Base-by-base conservation (phyloP, 192 early-diverging fungal genomes). In the Coemansia sp. region DNA sequence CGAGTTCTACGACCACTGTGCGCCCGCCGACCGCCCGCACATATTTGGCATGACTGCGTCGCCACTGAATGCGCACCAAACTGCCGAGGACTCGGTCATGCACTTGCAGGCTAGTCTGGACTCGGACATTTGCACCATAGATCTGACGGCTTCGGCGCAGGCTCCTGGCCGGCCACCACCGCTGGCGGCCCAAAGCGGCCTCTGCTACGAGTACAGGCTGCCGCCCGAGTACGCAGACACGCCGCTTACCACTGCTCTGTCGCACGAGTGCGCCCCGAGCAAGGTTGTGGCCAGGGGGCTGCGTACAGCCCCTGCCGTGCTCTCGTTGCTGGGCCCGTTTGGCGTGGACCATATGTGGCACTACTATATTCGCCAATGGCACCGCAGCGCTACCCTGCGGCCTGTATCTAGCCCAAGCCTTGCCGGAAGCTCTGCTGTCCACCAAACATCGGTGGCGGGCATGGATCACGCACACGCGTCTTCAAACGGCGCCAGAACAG, bases 11-110 rank as follows among this genome's bases (percentile, higher is more conserved):
- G 50, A 72, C 31, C 53, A 59, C n/a, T 67, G 65, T 17, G 64
- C 63, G 0, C 52, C 49, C 3, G 45, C 47, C 3, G 43, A 68
- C 9, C 63, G 82, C 11, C 94, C 94, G 9, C 84, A 82, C 32
- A 78, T 98, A 0, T 89, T 98, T 73, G 89, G 91, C 2, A 89
- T 95, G 85, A 94, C 92, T 0, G 92, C 92, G 5, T 96, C 94
- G n/a, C 91, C 91, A 9, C 76, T 85, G 17, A 65, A 66, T 21
- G 29, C 63, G 3, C 47, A 33, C 32, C 45, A 62, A 40, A 64
- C 44, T 4, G 64, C 63, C 10, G 38, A 58, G 7, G 42, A 14
- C 14, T 69, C 67, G 3, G 67, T 62, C 6, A 79, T 69, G 17
- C 62, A 79, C 2, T 55, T 86, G 11, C 84, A 85, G 53, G 44